Base-by-base conservation (phyloP, 345 rosid species). In the Acer saccharum region DNA sequence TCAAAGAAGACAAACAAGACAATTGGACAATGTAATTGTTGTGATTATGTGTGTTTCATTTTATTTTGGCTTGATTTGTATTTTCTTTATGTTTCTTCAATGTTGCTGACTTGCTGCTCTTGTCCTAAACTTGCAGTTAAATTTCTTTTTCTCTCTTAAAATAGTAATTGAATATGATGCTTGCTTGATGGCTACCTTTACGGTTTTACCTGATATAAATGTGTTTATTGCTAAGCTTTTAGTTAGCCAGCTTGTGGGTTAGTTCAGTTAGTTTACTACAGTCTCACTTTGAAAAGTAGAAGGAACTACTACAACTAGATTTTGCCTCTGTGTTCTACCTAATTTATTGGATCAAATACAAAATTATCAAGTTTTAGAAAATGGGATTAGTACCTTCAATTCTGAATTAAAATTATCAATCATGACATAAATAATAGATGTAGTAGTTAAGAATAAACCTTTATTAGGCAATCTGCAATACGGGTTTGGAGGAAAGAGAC, bases 1-100 rank as follows among this genome's bases (percentile, higher is more conserved):
- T 86, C 96, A 46, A 95, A 95, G 89, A 93, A 93, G 81, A 83
- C 95, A 20, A 93, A 90, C 65, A 88, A 88, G 54, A 93, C 98
- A 23, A 93, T 95, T 81, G 97, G 99, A 81, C 97, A 95, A 78
- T 95, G 99, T 95, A 84, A 89, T 66, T 81, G 27, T 72, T 74
- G 13, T 17, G 27, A 21, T 18, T 68, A 48, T 52, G 10, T 76
- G 55, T 52, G 10, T 76, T 68, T 39, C n/a, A 20, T 25, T 67
- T 65, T 39, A 17, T 10, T 76, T 71, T 80, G 23, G 20, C 18
- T 78, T 72, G 14, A 35, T 35, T 35, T 35, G 39, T 35, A 35
- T 35, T 4, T 27, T 20, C 48, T 10, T 18, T 23, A 6, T 41
- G 9, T 71, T 46, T 46, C 60, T 29, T 79, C 57, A 21, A 68